Conservation (phyloP, 2,329 filamentous ascomycete species). For the Corynespora cassiicola region DNA sequence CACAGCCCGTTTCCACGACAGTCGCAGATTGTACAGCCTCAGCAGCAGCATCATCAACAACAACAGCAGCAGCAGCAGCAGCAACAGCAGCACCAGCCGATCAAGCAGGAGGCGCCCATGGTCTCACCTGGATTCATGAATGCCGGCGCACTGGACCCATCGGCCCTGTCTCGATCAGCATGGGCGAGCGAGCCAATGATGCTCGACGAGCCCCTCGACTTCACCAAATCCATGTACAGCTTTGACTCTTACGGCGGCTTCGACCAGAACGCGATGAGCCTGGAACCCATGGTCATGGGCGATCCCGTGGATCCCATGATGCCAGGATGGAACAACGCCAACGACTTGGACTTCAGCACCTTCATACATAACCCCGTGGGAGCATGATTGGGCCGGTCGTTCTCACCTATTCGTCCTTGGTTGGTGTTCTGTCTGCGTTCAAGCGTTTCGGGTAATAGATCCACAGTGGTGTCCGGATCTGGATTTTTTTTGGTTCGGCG, state of each 20-base stretch:
- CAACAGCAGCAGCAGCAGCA: not conserved
- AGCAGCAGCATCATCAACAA: no score
- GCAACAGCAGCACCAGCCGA: not conserved
- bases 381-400: constrained; percentile 29
- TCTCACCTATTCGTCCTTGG: constrained; percentile 24
- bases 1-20: constrained; percentile 45
- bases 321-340: constrained; percentile 42
- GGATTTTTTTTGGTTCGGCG: constrained; percentile 24
- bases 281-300: constrained; percentile 39
- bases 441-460: constrained; percentile 38
- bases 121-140: constrained; percentile 37
- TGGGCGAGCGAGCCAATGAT: constrained; percentile 44
- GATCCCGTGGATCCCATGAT: constrained; percentile 38
- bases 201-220: constrained; percentile 44
- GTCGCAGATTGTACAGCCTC: constrained; percentile 34
- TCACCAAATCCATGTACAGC: constrained; percentile 40
- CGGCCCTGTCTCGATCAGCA: constrained; percentile 30
- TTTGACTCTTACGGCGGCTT: constrained; percentile 39
- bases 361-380: constrained; percentile 45
- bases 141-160: constrained; percentile 36
- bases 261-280: constrained; percentile 39
- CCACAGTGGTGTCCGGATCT: constrained; percentile 25
- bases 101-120: constrained; percentile 41
- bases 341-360: constrained; percentile 44
- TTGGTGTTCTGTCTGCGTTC: constrained; percentile 38